Base-by-base conservation (phyloP, 305 asterid genomes). In the Fraxinus ornus region DNA sequence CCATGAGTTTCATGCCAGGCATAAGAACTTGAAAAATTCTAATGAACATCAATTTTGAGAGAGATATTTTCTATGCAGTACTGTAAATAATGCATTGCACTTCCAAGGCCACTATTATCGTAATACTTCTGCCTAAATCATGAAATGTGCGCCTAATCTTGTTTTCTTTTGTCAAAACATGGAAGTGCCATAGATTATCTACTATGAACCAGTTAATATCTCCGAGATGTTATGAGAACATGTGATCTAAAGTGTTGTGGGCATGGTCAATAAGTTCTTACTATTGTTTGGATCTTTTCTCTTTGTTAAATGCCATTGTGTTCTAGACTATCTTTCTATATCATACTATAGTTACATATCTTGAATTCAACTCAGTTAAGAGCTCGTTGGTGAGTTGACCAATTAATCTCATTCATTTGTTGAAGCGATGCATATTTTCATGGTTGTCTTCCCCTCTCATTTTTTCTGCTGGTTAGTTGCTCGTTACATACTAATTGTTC, bases 381-480 rank as follows among this genome's bases (percentile, higher is more conserved):
- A 22, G 24, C 71, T 19, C 6, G 17, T 62, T 62, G 72, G 72
- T 6, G 13, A 64, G 73, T 10, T 68, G 37, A 68, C 75, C 75
- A 26, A 68, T 68, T 28, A 28, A 12, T 68, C 39, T 13, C 4
- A 68, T 28, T 30, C 36, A 30, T 66, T 4, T 68, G 36, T 9
- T 33, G 9, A 30, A 68, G 21, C 3, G 10, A 28, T 28, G 19
- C 75, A 13, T 28, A 22, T 7, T 49, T 39, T 35, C 47, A 8
- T 10, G 32, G 68, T 30, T 30, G 33, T 55, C 72, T 81, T 26
- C 60, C 75, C 76, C 2, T 15, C 80, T 74, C 80, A 78, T 30
- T 79, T 64, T 22, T 62, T 79, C 22, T 55, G 24, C 66, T 52
- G 44, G 24, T 82, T 33, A 73, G 47, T 76, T 82, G 52, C 77